Percentiles rank a stretch among this genome's conserved stretches.
Conservation (phyloP, 2,329 filamentous ascomycete genomes). For the Phaeosphaeria sp. region DNA sequence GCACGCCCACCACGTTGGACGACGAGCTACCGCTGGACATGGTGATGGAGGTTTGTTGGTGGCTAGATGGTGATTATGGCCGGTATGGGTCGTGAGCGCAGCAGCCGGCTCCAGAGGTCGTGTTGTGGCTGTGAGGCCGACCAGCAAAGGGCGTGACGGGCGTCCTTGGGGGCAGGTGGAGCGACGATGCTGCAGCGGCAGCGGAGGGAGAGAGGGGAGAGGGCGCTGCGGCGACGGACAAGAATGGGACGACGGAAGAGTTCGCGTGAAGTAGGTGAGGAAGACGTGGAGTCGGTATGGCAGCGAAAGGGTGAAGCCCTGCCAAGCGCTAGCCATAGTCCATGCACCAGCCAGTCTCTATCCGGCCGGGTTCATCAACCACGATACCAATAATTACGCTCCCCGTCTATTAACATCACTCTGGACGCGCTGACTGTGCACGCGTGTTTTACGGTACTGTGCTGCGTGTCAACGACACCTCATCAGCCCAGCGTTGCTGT, state of each 20-base stretch:
- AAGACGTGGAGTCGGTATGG: conserved; percentile 12
- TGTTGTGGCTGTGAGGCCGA: conserved; percentile 34
- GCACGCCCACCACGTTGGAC: conserved; percentile 97
- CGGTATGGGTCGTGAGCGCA: conserved; percentile 11
- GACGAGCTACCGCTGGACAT: conserved; percentile 91
- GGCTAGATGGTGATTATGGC: conserved; percentile 9
- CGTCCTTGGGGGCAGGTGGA: conserved; percentile 12
- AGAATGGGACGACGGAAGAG: conserved; percentile 27
- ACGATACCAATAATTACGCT: background rate
- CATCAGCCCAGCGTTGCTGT: conserved; percentile 8
- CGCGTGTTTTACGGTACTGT: background rate
- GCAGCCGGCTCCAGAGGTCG: conserved; percentile 29
- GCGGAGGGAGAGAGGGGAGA: conserved; percentile 22
- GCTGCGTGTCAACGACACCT: conserved; percentile 2
- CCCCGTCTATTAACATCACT: background rate
- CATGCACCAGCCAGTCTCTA: background rate
- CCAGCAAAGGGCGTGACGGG: conserved; percentile 21
- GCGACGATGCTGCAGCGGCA: conserved; percentile 28
- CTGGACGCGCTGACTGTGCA: background rate
- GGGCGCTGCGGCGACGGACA: conserved; percentile 20
- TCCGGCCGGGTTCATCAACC: background rate
- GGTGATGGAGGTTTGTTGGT: conserved; percentile 26
- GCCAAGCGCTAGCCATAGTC: conserved; percentile 9
- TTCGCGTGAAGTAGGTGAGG: conserved; percentile 7
- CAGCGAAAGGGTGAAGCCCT: conserved; percentile 18